These are phyloP conservation scores for Magnaporthiopsis poae DNA, from an alignment of 2,329 filamentous ascomycete species.

Conservation along the genomic window DNA sequence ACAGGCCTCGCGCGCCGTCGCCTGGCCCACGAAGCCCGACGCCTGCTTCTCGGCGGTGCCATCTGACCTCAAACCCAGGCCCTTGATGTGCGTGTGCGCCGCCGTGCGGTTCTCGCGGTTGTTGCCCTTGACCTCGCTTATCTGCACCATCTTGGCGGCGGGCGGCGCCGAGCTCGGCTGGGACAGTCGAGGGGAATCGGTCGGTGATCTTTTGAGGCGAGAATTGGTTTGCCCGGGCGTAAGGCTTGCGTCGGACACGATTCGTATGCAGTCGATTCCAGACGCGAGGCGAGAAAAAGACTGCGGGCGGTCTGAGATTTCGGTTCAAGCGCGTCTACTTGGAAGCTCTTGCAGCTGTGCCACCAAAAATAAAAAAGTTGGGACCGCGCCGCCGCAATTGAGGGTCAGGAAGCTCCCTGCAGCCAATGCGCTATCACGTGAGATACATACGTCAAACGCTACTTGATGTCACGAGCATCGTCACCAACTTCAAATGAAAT, in stretches of 20 bases:
- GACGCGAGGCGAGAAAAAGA: neutral
- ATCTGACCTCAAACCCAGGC: constrained; percentile 76
- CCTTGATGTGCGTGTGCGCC: constrained; percentile 95
- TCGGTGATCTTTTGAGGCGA: neutral
- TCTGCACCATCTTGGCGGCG: constrained; percentile 62
- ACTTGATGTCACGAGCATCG: no score
- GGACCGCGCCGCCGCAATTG: neutral
- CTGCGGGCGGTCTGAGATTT: neutral
- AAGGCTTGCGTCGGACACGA: neutral
- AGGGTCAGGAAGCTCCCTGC: neutral
- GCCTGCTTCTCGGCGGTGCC: constrained; percentile 72
- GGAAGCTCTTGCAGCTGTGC: neutral
- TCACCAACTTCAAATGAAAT: no score
- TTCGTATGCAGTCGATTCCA: neutral
- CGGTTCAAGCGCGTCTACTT: neutral
- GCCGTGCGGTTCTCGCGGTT: constrained; percentile 92
- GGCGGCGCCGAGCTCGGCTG: constrained; percentile 10
- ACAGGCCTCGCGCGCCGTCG: constrained; percentile 83
- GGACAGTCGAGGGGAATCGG: neutral
- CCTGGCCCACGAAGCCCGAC: constrained; percentile 83
- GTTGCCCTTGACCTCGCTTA: constrained; percentile 90
- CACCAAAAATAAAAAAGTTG: constrained; percentile 1
- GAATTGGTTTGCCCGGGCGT: neutral
- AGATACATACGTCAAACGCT: neutral
- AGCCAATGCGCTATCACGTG: neutral